Evolutionary conservation across 2,329 filamentous ascomycete genomes (phyloP), one percentile per base, ranked within the genome.

Genomic region (Ustilaginoidea virens): DNA sequence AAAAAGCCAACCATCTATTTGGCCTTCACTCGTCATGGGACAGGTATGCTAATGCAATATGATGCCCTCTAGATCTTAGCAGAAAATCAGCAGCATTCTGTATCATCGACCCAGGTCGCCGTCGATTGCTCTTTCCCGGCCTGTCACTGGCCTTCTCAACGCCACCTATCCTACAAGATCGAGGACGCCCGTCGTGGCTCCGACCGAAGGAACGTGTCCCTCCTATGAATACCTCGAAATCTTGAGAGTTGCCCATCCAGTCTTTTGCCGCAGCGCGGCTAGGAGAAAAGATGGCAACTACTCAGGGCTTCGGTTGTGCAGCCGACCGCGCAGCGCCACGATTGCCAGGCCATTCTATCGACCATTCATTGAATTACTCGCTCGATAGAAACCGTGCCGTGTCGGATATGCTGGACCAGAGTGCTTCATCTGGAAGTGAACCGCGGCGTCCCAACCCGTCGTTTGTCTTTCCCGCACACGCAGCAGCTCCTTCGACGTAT

Each of bases 401-500:
- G n/a, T n/a, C n/a, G n/a, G n/a, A n/a, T n/a, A n/a, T n/a, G n/a
- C n/a, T n/a, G 12, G 27, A 18, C 6, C 18, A 24, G 7, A 22
- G 18, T 10, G 15, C 5, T 8, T 17, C 25, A 16, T 17, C 20
- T 13, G 23, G 27, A 9, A 29, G 33, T 28, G 35, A 41, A 17
- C 25, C 39, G 7, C 64, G 66, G 29, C 59, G 58, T 28, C 71
- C 72, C 26, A 78, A 78, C 30, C 73, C 74, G 17, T 64, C 63
- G 5, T 79, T 79, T 42, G 61, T 72, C 33, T 79, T 79, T 40
- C 75, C 74, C 2, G 51, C 58, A 14, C 51, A 56, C 25, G 52
- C 61, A 6, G 47, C 63, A 1, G 55, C 42, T 3, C 36, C 65
- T 5, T 53, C 57, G 13, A 60, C 63, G 2, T 56, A 61, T 4